Evolutionary conservation across 208 protist species (phyloP).

Genomic region (Strigomonas culicis): DNA sequence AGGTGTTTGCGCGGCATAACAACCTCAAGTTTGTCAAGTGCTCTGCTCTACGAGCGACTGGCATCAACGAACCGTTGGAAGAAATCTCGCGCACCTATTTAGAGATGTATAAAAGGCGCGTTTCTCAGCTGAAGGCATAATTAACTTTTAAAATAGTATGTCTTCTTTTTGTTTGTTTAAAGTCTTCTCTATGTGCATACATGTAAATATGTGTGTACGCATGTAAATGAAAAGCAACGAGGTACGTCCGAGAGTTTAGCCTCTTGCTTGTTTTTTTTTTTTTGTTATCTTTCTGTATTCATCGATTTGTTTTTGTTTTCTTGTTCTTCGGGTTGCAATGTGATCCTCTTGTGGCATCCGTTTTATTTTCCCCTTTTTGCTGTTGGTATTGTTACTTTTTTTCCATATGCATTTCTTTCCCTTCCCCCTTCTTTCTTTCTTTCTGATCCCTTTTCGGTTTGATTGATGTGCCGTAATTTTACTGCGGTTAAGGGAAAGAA

Average conservation of each 20-base stretch:
- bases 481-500: too few relatives aligned
- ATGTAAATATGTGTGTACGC: neutral
- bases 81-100: constrained; percentile 64
- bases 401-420: too few relatives aligned
- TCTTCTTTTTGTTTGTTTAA: neutral
- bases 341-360: constrained; percentile 9
- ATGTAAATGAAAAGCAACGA: constrained; percentile 3
- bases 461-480: neutral
- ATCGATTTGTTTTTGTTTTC: neutral
- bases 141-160: neutral
- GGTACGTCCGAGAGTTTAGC: neutral
- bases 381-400: neutral
- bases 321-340: neutral
- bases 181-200: neutral
- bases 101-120: constrained; percentile 69
- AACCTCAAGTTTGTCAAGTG: constrained; percentile 83
- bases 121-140: constrained; percentile 20
- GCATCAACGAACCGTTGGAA: constrained; percentile 78
- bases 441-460: neutral
- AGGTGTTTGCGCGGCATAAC: constrained; percentile 69
- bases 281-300: neutral
- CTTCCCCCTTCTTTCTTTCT: too few relatives aligned
- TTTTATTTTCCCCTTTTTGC: neutral
- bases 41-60: constrained; percentile 79
- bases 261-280: neutral